Base-by-base conservation (phyloP, 2,329 filamentous ascomycete species). In the Alternaria dauci region DNA sequence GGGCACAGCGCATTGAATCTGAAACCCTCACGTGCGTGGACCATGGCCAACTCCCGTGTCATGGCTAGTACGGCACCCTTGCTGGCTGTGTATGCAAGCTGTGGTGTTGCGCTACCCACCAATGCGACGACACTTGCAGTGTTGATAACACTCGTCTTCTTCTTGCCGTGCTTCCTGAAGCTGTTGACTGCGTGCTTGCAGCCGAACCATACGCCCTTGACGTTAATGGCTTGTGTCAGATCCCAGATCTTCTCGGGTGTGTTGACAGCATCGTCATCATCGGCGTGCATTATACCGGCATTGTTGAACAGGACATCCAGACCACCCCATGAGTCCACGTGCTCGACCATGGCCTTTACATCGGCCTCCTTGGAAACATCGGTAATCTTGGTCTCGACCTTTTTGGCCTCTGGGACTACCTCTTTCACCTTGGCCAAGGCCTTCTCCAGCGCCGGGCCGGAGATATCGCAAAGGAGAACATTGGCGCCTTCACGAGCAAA, bases 121-220 rank as follows among this genome's bases (percentile, higher is more conserved):
- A 96, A 85, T 3, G 93, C 93, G 47, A 97, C 93, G 50, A 96
- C 91, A 47, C 90, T 94, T 26, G 93, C 93, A 3, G 93, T 96
- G 85, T 97, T 97, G 86, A 97, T 94, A 80, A 97, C 88, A 79
- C 89, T 93, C 52, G 88, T 92, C 71, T 86, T 87, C 44, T 83
- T 87, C 88, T 97, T 97, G 56, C 87, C 86, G 84, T 96, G 85
- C 71, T 88, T 89, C 67, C 93, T 90, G 71, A 97, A 85, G 44
- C 91, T 87, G 52, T 94, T 84, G 28, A 97, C 89, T 7, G 94
- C 93, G 79, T 97, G 92, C 85, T 97, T 97, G 86, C 89, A 90
- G 62, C 94, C 94, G 78, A 88, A 97, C 94, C 94, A 97, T n/a
- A 97, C 94, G 43, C 94, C 94, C 87, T 97, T 97, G 79, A 97